A percentile compares a stretch with the other conserved stretches of the same genome.
These are phyloP conservation scores for Botryotinia calthae DNA, from an alignment of 2,329 filamentous ascomycete genomes.

Conservation along the genomic window DNA sequence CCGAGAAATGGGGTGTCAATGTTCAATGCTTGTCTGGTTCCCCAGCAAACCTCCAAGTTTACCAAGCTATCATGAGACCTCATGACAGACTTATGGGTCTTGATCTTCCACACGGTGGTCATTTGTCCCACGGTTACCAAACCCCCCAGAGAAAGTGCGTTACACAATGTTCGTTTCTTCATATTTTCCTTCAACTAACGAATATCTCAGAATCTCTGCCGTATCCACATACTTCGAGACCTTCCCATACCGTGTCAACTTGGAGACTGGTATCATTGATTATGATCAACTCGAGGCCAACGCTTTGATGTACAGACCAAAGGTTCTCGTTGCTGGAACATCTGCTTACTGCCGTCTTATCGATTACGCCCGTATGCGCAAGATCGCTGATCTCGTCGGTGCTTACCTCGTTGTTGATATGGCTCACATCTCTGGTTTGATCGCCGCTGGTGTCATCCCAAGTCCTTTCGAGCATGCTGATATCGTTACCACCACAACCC, in stretches of 20 bases:
- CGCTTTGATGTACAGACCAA: slow-evolving; percentile 88
- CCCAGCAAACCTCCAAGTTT: slow-evolving; percentile 96
- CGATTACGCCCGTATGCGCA: slow-evolving; percentile 93
- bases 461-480: slow-evolving; percentile 91
- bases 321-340: slow-evolving; percentile 93
- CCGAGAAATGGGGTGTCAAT: slow-evolving; percentile 95
- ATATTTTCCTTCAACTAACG: slow-evolving; percentile 23
- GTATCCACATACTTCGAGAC: slow-evolving; percentile 99
- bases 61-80: slow-evolving; percentile 93
- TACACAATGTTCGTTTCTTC: neutral
- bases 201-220: slow-evolving; percentile 70
- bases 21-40: slow-evolving; percentile 91
- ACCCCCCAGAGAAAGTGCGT: slow-evolving; percentile 84
- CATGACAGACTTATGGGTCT: slow-evolving; percentile 98
- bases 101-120: slow-evolving; percentile 92
- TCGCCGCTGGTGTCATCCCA: slow-evolving; percentile 89
- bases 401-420: slow-evolving; percentile 97
- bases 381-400: slow-evolving; percentile 90
- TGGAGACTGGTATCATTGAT: slow-evolving; percentile 92
- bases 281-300: slow-evolving; percentile 91
- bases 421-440: slow-evolving; percentile 96
- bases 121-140: slow-evolving; percentile 96
- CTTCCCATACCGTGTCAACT: slow-evolving; percentile 88
- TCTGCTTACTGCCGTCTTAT: slow-evolving; percentile 98
- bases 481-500: slow-evolving; percentile 96